Evolutionary conservation across 495 filamentous ascomycete species (phyloP), one percentile per base, ranked within the genome.

Genomic region (Lasiosphaeriaceae sp.): DNA sequence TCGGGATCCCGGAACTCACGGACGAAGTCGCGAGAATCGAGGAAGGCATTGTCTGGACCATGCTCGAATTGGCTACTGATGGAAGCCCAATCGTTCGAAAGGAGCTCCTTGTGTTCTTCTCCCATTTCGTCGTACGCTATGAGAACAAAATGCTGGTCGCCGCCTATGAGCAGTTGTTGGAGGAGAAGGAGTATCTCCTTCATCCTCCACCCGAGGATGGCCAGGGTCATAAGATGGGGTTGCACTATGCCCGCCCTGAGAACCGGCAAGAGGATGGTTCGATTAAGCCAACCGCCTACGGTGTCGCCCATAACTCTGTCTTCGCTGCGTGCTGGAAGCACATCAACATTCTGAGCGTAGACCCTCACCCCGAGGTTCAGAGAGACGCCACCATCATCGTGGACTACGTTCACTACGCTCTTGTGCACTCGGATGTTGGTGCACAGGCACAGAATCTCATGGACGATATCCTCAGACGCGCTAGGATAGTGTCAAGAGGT

Each of bases 301-400:
- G 83, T 2, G 66, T 96, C 11, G 90, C 92, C 11, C 85, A 87
- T 24, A 90, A 95, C 61, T 95, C 90, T 0, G 87, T 96, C 17
- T 96, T 92, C 68, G 87, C 89, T 9, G 87, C 92, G 1, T 87
- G 95, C 54, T 97, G 94, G 94, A 92, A 95, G 67, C 92, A 96
- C 55, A 77, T 96, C 46, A 77, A 97, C 34, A 87, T 92, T 44
- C 75, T 97, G 72, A 90, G 90, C 31, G 90, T 96, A 24, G 94
- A 97, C 61, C 93, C 94, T 21, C 92, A 96, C 67, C 94, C 94
- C 9, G 92, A 97, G 59, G 89, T 97, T 29, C 89, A 93, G 45
- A 83, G 88, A 61, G 86, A 91, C 68, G 94, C 91, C 7, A 82
- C 81, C 12, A 80, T 86, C 26, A 82, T 97, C 39, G 81, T 96